phyloP scores from a whole-genome alignment of 352 stramenopile genomes.

The Peronospora belbahrii region DNA sequence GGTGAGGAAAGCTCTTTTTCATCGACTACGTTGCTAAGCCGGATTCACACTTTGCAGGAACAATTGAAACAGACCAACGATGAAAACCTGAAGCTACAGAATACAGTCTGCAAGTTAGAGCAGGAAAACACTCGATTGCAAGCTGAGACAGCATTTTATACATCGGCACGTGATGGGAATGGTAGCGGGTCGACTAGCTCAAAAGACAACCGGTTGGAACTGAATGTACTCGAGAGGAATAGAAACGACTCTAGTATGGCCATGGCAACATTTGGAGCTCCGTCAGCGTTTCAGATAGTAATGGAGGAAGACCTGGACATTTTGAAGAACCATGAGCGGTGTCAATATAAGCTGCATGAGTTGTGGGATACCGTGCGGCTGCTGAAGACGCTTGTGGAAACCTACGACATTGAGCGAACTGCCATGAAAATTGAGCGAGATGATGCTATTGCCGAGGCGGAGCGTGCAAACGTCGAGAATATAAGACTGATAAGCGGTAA shows the following conservation, averaged over 20 bases:
- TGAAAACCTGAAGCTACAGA: constrained; percentile 22
- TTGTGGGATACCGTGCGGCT: constrained; percentile 57
- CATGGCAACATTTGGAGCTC: constrained; percentile 15
- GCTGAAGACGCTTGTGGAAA: constrained; percentile 56
- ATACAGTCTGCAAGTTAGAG: constrained; percentile 13
- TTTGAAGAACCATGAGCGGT: constrained; percentile 41
- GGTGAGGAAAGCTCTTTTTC: background rate
- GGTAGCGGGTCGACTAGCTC: background rate
- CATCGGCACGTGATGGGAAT: background rate
- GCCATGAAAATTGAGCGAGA: constrained; percentile 45
- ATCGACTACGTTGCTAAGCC: constrained; percentile 9
- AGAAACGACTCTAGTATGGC: constrained; percentile 5
- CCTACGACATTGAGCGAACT: constrained; percentile 44
- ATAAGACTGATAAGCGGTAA: constrained; percentile 44
- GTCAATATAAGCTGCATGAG: constrained; percentile 59
- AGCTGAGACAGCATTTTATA: constrained; percentile 1
- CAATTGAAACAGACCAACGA: constrained; percentile 12
- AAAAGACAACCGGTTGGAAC: constrained; percentile 2
- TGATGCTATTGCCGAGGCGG: constrained; percentile 43
- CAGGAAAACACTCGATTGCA: constrained; percentile 14
- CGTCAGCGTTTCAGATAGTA: constrained; percentile 21
- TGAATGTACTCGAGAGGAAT: constrained; percentile 6
- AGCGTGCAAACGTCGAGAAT: constrained; percentile 53
- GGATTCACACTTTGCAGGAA: constrained; percentile 13
- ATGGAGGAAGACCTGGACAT: constrained; percentile 20